Base-by-base conservation (phyloP, 768 basidiomycete genomes). In the Xerocomellus intermedius region DNA sequence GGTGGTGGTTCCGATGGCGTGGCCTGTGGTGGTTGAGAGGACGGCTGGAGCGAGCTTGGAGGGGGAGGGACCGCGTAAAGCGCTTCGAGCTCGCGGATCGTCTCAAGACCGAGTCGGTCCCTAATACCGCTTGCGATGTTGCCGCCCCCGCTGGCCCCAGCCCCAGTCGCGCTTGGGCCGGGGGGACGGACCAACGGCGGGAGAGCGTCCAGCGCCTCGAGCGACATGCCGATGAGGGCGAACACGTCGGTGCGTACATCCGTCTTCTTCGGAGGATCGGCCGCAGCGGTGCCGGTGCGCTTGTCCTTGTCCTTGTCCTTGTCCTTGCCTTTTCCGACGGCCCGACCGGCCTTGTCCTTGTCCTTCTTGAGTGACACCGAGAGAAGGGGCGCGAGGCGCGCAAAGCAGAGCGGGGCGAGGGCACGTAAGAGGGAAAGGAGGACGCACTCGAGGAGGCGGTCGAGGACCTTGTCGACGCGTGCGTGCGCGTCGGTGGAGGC, bases 101-200 rank as follows among this genome's bases (percentile, higher is more conserved):
- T 22, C 45, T 70, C 70, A 19, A 70, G 61, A n/a, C 62, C 68
- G 22, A 70, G 55, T 32, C 64, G 64, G 30, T 61, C 55, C 42
- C 48, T 63, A 14, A 70, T 49, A 19, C 53, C 55, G 7, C 37
- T 2, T 2, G 48, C 58, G 10, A 65, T 46, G 8, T 24, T 42
- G 7, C 9, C 4, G 26, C 16, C 5, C 7, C n/a, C 16, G 10
- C 2, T 1, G 8, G 5, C 1, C 6, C 2, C 1, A 6, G 5
- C 1, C 6, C 36, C 10, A 6, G 5, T 21, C 2, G 33, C 19
- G 33, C 46, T 19, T 2, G 24, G 19, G 10, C 37, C 5, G 2
- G 46, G 17, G 9, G 16, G 21, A 35, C 36, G 21, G 35, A 24
- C 24, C 5, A 17, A 10, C 19, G 50, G 37, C 0, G 57, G 48